Percentiles rank a stretch among this genome's conserved stretches.
These are phyloP conservation scores for Pichia sp. DNA, from an alignment of 1,139 yeast species.

Conservation along the genomic window DNA sequence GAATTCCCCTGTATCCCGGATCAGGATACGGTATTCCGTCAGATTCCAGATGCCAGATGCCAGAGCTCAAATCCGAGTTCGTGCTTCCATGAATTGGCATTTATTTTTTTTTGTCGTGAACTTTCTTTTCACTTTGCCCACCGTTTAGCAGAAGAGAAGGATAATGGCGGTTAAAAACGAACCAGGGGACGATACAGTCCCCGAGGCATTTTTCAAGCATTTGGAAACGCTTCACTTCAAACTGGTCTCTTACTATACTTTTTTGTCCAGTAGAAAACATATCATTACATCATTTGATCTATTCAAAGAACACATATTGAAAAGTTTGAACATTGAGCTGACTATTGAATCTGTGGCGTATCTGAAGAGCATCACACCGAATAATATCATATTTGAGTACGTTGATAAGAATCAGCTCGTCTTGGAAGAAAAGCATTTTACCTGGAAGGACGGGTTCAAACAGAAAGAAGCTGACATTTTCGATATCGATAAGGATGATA, in stretches of 20 bases:
- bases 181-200: no score
- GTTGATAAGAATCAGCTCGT: slow-evolving; percentile 63
- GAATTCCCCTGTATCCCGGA: no score
- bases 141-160: no score
- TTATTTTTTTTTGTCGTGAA: no score
- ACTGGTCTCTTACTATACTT: slow-evolving; percentile 48
- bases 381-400: slow-evolving; percentile 62
- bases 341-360: slow-evolving; percentile 50
- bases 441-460: slow-evolving; percentile 34
- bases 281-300: slow-evolving; percentile 46
- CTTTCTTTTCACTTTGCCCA: no score
- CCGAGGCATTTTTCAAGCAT: slow-evolving; percentile 23
- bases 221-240: slow-evolving; percentile 37
- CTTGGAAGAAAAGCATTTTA: slow-evolving; percentile 39
- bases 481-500: slow-evolving; percentile 32
- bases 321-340: slow-evolving; percentile 32
- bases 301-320: slow-evolving; percentile 39
- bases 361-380: slow-evolving; percentile 56
- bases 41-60: no score
- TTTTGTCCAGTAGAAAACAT: slow-evolving; percentile 46
- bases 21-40: no score
- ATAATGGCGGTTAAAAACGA: no score
- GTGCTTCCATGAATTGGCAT: no score
- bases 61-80: no score
- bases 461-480: slow-evolving; percentile 43